Conservation (phyloP, 2,329 filamentous ascomycete genomes). For the Penicillium hordei region DNA sequence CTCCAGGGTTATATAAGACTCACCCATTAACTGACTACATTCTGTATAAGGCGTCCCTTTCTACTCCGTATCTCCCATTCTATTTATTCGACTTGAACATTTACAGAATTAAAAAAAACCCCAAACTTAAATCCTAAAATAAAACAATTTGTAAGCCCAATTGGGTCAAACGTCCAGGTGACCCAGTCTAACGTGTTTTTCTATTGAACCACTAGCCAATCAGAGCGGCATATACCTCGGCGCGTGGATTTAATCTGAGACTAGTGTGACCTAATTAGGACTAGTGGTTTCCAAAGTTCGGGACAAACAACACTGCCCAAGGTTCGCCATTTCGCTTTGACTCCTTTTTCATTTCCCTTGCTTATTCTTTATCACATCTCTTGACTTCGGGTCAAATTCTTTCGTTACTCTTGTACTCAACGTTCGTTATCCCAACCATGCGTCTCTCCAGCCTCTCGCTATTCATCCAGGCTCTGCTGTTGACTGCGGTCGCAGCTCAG, state of each 20-base stretch:
- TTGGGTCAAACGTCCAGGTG: background rate
- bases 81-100: background rate
- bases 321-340: conserved; percentile 7
- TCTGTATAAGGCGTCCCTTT: background rate
- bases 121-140: background rate
- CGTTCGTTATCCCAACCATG: conserved; percentile 26
- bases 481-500: conserved; percentile 35
- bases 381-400: conserved; percentile 11
- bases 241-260: background rate
- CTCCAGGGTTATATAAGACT: background rate
- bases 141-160: background rate
- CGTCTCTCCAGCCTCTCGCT: conserved; percentile 34
- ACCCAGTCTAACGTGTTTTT: conserved; percentile 8
- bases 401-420: conserved; percentile 1
- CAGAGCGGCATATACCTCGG: background rate
- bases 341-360: conserved; percentile 15
- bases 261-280: background rate
- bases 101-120: background rate
- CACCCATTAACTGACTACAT: background rate
- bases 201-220: conserved; percentile 1
- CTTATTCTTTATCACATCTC: conserved; percentile 8
- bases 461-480: conserved; percentile 35
- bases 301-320: conserved; percentile 1
- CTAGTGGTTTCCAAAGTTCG: background rate
- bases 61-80: background rate